Evolutionary conservation across 2,329 filamentous ascomycete species (phyloP).

Genomic region (Verticillium longisporum): DNA sequence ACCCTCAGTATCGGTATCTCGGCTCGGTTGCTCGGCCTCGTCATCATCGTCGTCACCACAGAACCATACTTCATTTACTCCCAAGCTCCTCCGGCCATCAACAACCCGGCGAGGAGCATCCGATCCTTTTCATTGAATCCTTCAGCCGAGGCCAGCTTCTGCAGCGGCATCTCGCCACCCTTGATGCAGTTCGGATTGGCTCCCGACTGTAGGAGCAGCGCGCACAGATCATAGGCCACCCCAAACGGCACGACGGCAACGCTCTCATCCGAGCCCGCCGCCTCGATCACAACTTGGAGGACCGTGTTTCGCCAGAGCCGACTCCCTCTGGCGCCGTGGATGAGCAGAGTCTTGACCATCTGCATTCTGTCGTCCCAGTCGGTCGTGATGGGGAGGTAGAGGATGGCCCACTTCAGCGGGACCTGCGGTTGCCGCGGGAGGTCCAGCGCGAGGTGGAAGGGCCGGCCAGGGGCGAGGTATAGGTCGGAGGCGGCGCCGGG

Average conservation of each 20-base stretch:
- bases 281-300: not conserved
- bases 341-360: not conserved
- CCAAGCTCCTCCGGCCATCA: not conserved
- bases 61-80: not conserved
- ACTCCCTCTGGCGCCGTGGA: not conserved
- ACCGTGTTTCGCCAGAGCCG: not conserved
- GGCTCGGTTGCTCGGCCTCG: no score
- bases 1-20: no score
- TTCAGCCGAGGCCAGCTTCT: not conserved
- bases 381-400: not conserved
- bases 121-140: not conserved
- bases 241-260: not conserved
- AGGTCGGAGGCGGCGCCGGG: not conserved
- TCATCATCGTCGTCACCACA: no score
- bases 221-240: not conserved
- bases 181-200: not conserved
- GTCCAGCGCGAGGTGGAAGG: not conserved
- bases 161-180: not conserved
- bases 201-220: not conserved
- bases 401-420: not conserved
- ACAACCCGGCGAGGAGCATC: not conserved
- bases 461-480: not conserved
- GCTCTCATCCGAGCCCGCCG: not conserved
- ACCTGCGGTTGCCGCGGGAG: not conserved
- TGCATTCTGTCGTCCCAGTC: not conserved